Percentiles rank a stretch among this genome's conserved stretches.
Conservation (phyloP, 2,329 filamentous ascomycete species). For the Colletotrichum tabaci region DNA sequence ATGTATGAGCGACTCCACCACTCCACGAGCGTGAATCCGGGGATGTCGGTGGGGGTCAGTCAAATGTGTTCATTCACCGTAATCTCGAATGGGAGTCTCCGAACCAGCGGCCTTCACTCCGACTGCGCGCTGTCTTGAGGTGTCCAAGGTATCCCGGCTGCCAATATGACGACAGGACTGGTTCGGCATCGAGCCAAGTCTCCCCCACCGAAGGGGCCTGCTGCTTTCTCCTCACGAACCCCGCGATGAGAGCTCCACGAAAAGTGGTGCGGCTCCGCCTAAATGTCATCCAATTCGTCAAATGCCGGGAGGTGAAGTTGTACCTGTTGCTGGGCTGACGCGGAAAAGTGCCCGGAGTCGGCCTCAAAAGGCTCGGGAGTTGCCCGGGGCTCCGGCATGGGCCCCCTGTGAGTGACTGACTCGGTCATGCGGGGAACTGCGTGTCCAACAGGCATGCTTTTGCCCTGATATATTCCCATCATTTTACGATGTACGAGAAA, state of each 20-base stretch:
- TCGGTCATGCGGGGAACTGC: constrained; percentile 23
- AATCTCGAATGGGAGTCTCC: not conserved
- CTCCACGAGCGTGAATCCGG: not conserved
- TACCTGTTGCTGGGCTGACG: not conserved
- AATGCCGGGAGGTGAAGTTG: not conserved
- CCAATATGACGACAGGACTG: not conserved
- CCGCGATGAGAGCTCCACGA: not conserved
- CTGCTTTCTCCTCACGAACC: constrained; percentile 9
- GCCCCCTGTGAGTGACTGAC: constrained; percentile 17
- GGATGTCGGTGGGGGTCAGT: not conserved
- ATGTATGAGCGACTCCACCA: not conserved
- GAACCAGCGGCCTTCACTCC: constrained; percentile 14
- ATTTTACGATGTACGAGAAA: too few relatives aligned
- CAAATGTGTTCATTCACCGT: too few relatives aligned
- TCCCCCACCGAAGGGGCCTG: constrained; percentile 7
- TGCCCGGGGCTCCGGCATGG: constrained; percentile 36
- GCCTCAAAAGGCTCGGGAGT: constrained; percentile 22
- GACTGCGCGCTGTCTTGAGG: not conserved
- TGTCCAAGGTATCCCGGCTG: not conserved
- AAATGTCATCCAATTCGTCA: constrained; percentile 1
- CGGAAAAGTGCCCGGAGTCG: constrained; percentile 24
- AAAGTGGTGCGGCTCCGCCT: constrained; percentile 34
- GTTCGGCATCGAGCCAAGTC: constrained; percentile 6
- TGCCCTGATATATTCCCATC: too few relatives aligned
- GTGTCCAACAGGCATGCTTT: too few relatives aligned